Evolutionary conservation across 176 grass and related monocot genomes (phyloP).

Genomic region (Microstegium vimineum): DNA sequence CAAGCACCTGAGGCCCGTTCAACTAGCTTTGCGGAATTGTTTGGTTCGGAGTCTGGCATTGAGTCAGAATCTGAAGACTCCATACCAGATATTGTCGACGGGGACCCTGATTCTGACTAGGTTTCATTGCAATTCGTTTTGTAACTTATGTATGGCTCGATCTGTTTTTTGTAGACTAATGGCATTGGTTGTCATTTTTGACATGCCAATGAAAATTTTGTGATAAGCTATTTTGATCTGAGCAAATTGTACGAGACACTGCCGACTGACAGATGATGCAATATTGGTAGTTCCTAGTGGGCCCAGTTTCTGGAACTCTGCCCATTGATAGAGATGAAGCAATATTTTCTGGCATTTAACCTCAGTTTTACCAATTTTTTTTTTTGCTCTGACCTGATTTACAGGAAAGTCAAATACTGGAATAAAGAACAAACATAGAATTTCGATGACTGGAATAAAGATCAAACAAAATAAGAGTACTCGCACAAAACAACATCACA

Average conservation of each 20-base stretch:
- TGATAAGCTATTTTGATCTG: neutral
- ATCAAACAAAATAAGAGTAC: neutral
- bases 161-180: neutral
- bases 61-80: constrained; percentile 45
- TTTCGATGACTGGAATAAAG: no score
- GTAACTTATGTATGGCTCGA: neutral
- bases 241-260: neutral
- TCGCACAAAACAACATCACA: no score
- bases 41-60: constrained; percentile 43
- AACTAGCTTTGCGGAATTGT: constrained; percentile 23
- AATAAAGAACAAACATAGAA: no score
- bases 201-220: neutral
- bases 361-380: neutral
- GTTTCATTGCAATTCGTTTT: neutral
- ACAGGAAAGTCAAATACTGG: neutral
- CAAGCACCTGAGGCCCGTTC: neutral
- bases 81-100: constrained; percentile 54
- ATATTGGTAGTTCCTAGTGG: neutral
- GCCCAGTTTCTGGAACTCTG: no score
- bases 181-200: neutral
- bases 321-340: no score
- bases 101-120: constrained; percentile 63
- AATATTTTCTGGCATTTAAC: neutral
- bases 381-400: neutral
- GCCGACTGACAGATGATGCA: neutral